These are phyloP conservation scores for Eucalyptus camaldulensis DNA, from an alignment of 345 rosid genomes.

Conservation along the genomic window DNA sequence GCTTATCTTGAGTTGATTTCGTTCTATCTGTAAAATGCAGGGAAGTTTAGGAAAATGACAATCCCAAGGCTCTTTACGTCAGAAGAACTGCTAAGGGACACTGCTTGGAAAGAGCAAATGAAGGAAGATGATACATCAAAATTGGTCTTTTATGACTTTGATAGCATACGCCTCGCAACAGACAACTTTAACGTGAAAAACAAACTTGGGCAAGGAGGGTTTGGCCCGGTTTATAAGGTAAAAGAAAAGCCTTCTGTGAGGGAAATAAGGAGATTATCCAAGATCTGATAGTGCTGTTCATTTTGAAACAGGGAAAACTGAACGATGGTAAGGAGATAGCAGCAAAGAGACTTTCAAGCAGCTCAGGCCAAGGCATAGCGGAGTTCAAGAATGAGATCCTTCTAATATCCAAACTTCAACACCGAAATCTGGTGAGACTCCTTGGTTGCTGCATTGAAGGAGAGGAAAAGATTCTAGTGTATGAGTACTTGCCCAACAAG, in stretches of 20 bases:
- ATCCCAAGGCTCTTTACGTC: neutral
- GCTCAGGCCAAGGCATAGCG: conserved; percentile 50
- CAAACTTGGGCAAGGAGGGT: conserved; percentile 1
- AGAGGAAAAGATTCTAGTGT: conserved; percentile 42
- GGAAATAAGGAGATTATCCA: neutral
- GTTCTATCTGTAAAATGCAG: neutral
- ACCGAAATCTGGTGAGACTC: conserved; percentile 48
- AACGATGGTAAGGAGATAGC: conserved; percentile 34
- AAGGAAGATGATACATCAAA: neutral
- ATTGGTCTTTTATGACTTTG: neutral
- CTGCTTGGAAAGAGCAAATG: neutral
- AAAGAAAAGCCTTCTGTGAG: neutral
- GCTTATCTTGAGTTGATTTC: neutral
- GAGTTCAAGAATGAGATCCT: conserved; percentile 52
- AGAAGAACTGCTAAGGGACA: neutral
- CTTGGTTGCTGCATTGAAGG: conserved; percentile 46
- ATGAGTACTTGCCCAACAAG: conserved; percentile 31
- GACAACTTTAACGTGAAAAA: neutral
- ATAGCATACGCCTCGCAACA: neutral
- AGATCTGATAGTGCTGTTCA: neutral
- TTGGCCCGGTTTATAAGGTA: conserved; percentile 1
- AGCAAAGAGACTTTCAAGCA: conserved; percentile 41
- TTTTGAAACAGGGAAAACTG: conserved; percentile 27
- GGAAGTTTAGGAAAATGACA: neutral
- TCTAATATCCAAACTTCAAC: conserved; percentile 50